These are phyloP conservation scores for Cytospora schulzeri DNA, from an alignment of 2,329 filamentous ascomycete species.

Conservation along the genomic window DNA sequence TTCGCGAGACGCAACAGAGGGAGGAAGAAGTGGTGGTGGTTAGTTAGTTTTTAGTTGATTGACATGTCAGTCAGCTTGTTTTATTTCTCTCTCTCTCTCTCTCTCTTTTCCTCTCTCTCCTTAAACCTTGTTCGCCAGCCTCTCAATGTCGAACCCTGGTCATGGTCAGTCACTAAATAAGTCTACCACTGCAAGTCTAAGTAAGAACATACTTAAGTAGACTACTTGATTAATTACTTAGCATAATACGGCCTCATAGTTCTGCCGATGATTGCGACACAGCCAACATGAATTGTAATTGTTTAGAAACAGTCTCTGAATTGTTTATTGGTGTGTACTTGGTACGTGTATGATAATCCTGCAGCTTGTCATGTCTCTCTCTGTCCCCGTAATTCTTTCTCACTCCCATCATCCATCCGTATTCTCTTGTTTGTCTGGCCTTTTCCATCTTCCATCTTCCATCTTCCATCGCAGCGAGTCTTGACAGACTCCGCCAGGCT, in stretches of 20 bases:
- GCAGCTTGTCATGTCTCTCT: background rate
- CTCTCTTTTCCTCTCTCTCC: no score
- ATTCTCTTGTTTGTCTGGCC: no score
- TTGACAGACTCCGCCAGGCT: background rate
- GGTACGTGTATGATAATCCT: conserved; percentile 6
- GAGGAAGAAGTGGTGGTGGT: background rate
- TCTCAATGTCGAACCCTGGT: background rate
- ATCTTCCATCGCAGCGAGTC: background rate
- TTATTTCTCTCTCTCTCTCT: no score
- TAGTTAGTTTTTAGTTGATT: no score
- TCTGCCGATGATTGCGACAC: background rate
- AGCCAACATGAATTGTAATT: background rate
- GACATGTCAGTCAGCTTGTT: background rate
- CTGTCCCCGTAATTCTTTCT: no score
- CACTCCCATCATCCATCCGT: background rate
- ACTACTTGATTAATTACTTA: no score
- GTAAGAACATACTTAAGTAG: no score
- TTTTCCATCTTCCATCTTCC: background rate
- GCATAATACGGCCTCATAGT: conserved; percentile 17
- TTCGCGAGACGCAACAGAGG: no score
- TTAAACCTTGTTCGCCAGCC: no score
- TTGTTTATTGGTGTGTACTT: background rate
- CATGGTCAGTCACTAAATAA: no score
- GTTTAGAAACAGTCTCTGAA: background rate
- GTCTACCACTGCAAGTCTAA: no score